Evolutionary conservation across 108 stramenopile species (phyloP), one percentile per base, ranked within the genome.

Genomic region (Nitzschia sp.): DNA sequence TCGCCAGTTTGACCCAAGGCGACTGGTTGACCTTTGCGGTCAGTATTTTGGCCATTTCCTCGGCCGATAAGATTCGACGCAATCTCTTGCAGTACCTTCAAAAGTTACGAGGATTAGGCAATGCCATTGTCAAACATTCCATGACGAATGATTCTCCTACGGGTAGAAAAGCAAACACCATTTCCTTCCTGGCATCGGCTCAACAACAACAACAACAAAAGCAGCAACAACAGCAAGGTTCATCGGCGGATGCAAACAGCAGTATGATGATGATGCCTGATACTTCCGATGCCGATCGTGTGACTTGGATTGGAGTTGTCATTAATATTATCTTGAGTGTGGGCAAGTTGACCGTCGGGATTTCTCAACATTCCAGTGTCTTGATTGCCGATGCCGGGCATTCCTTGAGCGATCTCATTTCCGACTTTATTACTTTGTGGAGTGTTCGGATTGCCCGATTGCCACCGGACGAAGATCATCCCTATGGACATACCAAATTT

Each of bases 401-500:
- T 82, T 93, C 92, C 1, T 57, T 96, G 26, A 82, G 80, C 31
- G 98, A 99, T 78, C 71, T 99, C 33, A 77, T 96, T 38, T 81
- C 79, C 31, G 98, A 99, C 70, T 92, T 96, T 58, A 91, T 99
- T 17, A 98, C 98, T 15, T 66, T 99, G 15, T 95, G 90, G 85
- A 93, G 93, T 13, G 89, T 97, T 15, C 86, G 88, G 52, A 65
- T 94, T 23, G 93, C 80, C 8, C 79, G 93, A 3, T 66, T 94
- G n/a, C 93, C 93, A 19, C 86, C 93, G 15, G 90, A 91, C 68
- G 90, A 89, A 46, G 90, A 91, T 81, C 98, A 98, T 69, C 98
- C 96, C 1, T 98, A 96, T 67, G 98, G 98, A 9, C 97, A 99
- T 71, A 97, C 92, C n/a, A 95, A 96, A 70, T 97, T 95, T 73